Evolutionary conservation across 768 basidiomycete species (phyloP), one percentile per base, ranked within the genome.

Genomic region (Boletus coccyginus): DNA sequence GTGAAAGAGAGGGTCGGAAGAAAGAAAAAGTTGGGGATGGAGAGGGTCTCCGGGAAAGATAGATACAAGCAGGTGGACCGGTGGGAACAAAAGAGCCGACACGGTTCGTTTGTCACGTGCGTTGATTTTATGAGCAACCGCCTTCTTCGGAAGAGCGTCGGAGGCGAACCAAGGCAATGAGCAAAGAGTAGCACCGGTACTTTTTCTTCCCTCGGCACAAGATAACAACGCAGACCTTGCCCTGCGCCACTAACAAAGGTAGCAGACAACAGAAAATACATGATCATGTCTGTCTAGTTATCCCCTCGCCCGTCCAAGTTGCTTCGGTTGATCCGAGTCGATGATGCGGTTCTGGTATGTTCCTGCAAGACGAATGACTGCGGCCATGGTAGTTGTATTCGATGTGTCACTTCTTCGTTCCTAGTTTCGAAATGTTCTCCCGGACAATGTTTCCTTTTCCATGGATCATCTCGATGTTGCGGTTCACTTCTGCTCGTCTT

Each of bases 71-170:
- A 46, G 48, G 39, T 21, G 7, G 48, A 52, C 36, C 24, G 60
- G 59, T 66, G 66, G 58, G 60, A 62, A 57, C 56, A 53, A 55
- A 48, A 56, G 43, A 42, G 44, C 48, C 27, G 57, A 64, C 69
- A 65, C 68, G 69, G 69, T 70, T 70, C 69, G 46, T 47, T 69
- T 65, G 59, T 70, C 69, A 70, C 69, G 69, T 72, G 69, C 29
- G 57, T 70, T 70, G 66, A 70, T 42, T 71, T 70, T n/a, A 38
- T 35, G 42, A 7, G 21, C 21, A 13, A 19, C 41, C 24, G 33
- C 33, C 27, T 27, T 27, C 27, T 6, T 27, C 27, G 27, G 27
- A 4, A 27, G 27, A 27, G 27, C 27, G 27, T 27, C 27, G 6
- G 6, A 27, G 27, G 27, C 27, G 27, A 6, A n/a, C 16, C 35